phyloP scores from a whole-genome alignment of 108 stramenopile species.

The Pseudonitzschia delicatissima region DNA sequence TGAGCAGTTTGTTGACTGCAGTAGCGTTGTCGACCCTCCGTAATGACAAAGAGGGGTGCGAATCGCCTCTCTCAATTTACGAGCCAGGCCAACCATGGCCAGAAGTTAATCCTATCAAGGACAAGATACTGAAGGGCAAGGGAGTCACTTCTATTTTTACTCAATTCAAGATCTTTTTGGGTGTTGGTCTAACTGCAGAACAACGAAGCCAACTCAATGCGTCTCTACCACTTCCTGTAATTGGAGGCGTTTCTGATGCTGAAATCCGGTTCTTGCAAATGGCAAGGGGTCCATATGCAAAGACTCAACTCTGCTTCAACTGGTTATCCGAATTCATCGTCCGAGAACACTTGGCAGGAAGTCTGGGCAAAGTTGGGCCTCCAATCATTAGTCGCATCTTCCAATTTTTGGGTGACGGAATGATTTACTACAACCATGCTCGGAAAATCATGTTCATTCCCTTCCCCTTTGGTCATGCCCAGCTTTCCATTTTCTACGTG shows the following conservation, averaged over 20 bases:
- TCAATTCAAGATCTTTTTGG: slow-evolving; percentile 33
- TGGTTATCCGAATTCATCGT: slow-evolving; percentile 75
- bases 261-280: slow-evolving; percentile 68
- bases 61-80: slow-evolving; percentile 54
- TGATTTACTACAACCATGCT: slow-evolving; percentile 73
- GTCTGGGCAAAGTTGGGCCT: slow-evolving; percentile 59
- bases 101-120: slow-evolving; percentile 58
- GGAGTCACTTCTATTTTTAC: neutral
- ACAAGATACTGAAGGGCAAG: neutral
- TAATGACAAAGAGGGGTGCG: slow-evolving; percentile 67
- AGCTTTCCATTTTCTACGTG: slow-evolving; percentile 62
- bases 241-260: slow-evolving; percentile 70
- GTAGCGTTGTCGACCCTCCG: slow-evolving; percentile 72
- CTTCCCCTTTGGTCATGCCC: slow-evolving; percentile 79
- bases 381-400: slow-evolving; percentile 68
- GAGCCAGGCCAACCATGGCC: slow-evolving; percentile 58
- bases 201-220: slow-evolving; percentile 63
- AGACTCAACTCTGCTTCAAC: slow-evolving; percentile 61
- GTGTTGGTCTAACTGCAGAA: slow-evolving; percentile 45
- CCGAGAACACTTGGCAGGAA: slow-evolving; percentile 70
- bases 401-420: slow-evolving; percentile 75
- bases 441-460: slow-evolving; percentile 75
- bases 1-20: slow-evolving; percentile 56
- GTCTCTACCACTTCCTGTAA: slow-evolving; percentile 57
- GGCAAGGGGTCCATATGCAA: slow-evolving; percentile 68